These are phyloP conservation scores for Saccharomyces kudriavzevii DNA, from an alignment of 805 yeast genomes.

Conservation along the genomic window DNA sequence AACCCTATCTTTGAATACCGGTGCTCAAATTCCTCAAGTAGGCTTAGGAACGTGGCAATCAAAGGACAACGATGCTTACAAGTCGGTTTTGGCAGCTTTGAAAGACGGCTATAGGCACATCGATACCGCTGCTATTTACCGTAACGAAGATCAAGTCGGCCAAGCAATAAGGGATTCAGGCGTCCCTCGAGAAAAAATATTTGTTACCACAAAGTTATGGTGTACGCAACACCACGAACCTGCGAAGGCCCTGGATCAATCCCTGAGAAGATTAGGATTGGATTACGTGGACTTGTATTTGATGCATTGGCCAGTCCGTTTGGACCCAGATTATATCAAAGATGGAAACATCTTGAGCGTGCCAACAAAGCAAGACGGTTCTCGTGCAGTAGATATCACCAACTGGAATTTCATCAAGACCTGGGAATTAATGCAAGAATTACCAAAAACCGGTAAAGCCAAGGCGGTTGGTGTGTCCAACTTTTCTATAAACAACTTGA, in stretches of 20 bases:
- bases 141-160: conserved; percentile 57
- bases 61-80: conserved; percentile 41
- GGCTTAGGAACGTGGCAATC: conserved; percentile 69
- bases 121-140: conserved; percentile 62
- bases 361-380: conserved; percentile 33
- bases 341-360: conserved; percentile 22
- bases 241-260: conserved; percentile 43
- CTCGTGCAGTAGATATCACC: not conserved
- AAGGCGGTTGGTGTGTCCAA: conserved; percentile 69
- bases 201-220: conserved; percentile 63
- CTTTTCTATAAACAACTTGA: conserved; percentile 44
- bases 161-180: conserved; percentile 44
- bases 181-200: conserved; percentile 51
- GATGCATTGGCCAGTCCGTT: conserved; percentile 70
- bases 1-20: conserved; percentile 45
- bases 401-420: conserved; percentile 42
- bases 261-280: conserved; percentile 50
- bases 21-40: conserved; percentile 51
- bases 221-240: conserved; percentile 40
- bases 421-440: conserved; percentile 52
- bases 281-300: conserved; percentile 70
- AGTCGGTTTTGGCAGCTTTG: conserved; percentile 51
- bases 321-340: conserved; percentile 34
- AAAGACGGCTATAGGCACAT: conserved; percentile 60
- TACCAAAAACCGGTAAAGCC: conserved; percentile 42